Evolutionary conservation across 768 basidiomycete genomes (phyloP).

Genomic region (Suillus alpinus): DNA sequence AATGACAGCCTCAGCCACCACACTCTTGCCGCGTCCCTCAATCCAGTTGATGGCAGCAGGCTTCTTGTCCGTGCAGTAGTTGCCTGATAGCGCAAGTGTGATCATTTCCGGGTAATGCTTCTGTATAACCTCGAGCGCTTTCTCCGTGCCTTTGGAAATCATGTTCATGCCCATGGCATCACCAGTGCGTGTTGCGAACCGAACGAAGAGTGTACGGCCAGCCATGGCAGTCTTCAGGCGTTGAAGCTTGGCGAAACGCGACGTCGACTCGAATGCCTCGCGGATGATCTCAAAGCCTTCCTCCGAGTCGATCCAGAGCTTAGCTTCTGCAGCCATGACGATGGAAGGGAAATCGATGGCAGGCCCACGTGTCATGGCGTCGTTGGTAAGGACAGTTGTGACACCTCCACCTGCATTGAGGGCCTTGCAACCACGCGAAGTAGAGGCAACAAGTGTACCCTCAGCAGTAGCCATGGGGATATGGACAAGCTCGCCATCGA

Average conservation of each 20-base stretch:
- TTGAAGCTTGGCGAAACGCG: conserved; percentile 86
- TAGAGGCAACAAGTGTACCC: conserved; percentile 95
- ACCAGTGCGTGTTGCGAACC: conserved; percentile 92
- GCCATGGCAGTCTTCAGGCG: conserved; percentile 87
- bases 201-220: conserved; percentile 88
- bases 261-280: conserved; percentile 90
- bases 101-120: conserved; percentile 87
- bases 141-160: conserved; percentile 98
- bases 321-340: conserved; percentile 75
- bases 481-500: conserved; percentile 81
- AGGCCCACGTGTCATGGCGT: conserved; percentile 99
- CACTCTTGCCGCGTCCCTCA: conserved; percentile 96
- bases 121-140: conserved; percentile 79
- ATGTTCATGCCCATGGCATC: conserved; percentile 99
- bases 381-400: conserved; percentile 85
- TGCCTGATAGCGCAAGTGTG: conserved; percentile 88
- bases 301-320: conserved; percentile 81
- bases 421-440: conserved; percentile 96
- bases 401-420: conserved; percentile 96
- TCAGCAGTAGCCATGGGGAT: conserved; percentile 99
- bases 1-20: conserved; percentile 93
- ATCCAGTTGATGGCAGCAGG: conserved; percentile 99
- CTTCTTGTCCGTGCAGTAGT: conserved; percentile 99
- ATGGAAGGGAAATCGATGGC: conserved; percentile 92
- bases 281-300: conserved; percentile 77